Percentiles rank a stretch among this genome's conserved stretches.
Conservation (phyloP, 805 yeast genomes). For the Suhomyces xylopsoci region DNA sequence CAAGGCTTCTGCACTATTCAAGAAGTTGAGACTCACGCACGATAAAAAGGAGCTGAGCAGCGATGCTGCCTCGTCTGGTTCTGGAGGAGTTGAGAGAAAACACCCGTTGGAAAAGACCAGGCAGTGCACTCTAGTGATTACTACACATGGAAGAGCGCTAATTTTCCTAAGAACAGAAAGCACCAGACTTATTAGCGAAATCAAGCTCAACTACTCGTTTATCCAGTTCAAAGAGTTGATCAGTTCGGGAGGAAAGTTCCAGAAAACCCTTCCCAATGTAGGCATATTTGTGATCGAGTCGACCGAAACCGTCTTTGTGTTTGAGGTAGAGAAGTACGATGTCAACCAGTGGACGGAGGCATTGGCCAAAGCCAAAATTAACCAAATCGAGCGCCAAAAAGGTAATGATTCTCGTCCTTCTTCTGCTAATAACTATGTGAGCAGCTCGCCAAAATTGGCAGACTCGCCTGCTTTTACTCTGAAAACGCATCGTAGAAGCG, state of each 20-base stretch:
- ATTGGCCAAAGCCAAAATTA: constrained; percentile 33
- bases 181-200: constrained; percentile 49
- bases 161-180: constrained; percentile 46
- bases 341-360: constrained; percentile 57
- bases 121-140: constrained; percentile 53
- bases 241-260: constrained; percentile 31
- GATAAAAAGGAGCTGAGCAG: constrained; percentile 3
- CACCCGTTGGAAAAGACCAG: constrained; percentile 34
- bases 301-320: constrained; percentile 49
- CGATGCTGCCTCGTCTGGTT: background rate
- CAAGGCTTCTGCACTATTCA: constrained; percentile 15
- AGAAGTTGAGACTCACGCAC: constrained; percentile 16
- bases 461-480: constrained; percentile 20
- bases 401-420: too few species aligned
- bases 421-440: background rate
- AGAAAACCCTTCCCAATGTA: constrained; percentile 32
- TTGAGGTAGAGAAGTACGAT: constrained; percentile 53
- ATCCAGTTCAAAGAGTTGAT: constrained; percentile 59
- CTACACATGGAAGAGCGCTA: constrained; percentile 62
- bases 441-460: constrained; percentile 19
- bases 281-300: constrained; percentile 60
- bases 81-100: background rate
- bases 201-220: constrained; percentile 51
- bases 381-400: constrained; percentile 15
- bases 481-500: constrained; percentile 4